Conservation (phyloP, 169 alveolate genomes). For the Cryptosporidium tyzzeri region DNA sequence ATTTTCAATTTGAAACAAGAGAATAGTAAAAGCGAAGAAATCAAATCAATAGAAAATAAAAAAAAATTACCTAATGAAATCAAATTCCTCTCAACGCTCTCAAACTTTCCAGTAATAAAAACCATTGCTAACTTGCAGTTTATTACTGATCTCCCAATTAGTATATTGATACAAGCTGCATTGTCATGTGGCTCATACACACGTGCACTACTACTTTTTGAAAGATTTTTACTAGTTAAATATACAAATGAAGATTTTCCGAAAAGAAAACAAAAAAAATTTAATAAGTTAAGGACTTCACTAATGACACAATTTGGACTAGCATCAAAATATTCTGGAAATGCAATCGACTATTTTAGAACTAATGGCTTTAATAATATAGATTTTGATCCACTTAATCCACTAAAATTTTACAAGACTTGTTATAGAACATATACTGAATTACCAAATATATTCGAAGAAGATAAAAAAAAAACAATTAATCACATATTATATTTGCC, state of each 20-base stretch:
- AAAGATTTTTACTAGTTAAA: conserved; percentile 28
- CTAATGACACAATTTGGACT: conserved; percentile 61
- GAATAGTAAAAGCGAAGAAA: not conserved
- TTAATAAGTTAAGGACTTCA: not conserved
- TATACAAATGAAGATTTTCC: conserved; percentile 3
- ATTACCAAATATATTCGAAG: conserved; percentile 16
- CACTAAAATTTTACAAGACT: conserved; percentile 42
- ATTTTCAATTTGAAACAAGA: conserved; percentile 1
- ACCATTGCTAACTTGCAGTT: conserved; percentile 56
- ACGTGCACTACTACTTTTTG: conserved; percentile 67
- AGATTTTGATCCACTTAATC: conserved; percentile 61
- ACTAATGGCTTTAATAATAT: conserved; percentile 48
- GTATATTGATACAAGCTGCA: conserved; percentile 65
- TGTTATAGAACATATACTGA: conserved; percentile 5
- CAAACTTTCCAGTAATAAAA: conserved; percentile 36
- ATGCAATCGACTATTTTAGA: conserved; percentile 66
- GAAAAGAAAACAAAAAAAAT: conserved; percentile 30
- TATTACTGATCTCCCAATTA: conserved; percentile 59
- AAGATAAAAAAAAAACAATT: conserved; percentile 20
- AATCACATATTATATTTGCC: conserved; percentile 67
- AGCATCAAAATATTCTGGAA: conserved; percentile 42
- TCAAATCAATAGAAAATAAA: not conserved
- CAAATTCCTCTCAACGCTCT: conserved; percentile 21
- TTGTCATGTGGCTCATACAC: conserved; percentile 53
- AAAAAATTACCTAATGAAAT: not conserved